Evolutionary conservation across 2,329 filamentous ascomycete genomes (phyloP), one percentile per base, ranked within the genome.

Genomic region (Alternaria sp.): DNA sequence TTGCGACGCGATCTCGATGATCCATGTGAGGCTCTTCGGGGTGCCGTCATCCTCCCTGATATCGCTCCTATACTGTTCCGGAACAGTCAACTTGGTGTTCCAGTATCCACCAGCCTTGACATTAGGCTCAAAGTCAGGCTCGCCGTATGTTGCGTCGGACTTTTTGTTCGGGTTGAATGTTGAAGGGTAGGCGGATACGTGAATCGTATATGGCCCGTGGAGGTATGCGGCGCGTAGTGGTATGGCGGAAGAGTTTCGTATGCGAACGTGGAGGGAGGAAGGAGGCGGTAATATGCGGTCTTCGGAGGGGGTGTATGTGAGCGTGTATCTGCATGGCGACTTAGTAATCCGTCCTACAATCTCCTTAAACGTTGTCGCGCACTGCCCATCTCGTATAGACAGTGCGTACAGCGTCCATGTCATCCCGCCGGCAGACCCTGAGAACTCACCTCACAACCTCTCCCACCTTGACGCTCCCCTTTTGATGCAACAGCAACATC

Each of bases 211-310:
- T 1, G 96, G 96, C 0, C 96, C 96, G 81, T 97, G 96, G 57
- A 99, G 90, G 79, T 97, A 99, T 60, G 96, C 96, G 57, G 96
- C 96, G 75, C 96, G 92, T 43, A 98, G 85, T 15, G 96, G 92
- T 68, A 97, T 92, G 61, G 93, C 91, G 43, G 92, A 96, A 10
- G 92, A 94, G 80, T 99, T 99, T 79, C 92, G 95, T 78, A 99
- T 90, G 72, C 92, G 93, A 49, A 99, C 88, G 80, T 93, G 88
- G 40, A 99, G 88, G 72, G 89, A 86, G 68, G 91, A 84, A 26
- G 95, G 95, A 5, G 93, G 91, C 5, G 96, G 96, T 4, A 97
- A 86, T 76, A 97, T 96, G 70, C 93, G 93, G 81, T 98, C 96
- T 74, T 89, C 86, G 43, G 91, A 90, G 5, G 96, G 96, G 2